Evolutionary conservation across 768 basidiomycete species (phyloP).

Genomic region (Auricularia sp.): DNA sequence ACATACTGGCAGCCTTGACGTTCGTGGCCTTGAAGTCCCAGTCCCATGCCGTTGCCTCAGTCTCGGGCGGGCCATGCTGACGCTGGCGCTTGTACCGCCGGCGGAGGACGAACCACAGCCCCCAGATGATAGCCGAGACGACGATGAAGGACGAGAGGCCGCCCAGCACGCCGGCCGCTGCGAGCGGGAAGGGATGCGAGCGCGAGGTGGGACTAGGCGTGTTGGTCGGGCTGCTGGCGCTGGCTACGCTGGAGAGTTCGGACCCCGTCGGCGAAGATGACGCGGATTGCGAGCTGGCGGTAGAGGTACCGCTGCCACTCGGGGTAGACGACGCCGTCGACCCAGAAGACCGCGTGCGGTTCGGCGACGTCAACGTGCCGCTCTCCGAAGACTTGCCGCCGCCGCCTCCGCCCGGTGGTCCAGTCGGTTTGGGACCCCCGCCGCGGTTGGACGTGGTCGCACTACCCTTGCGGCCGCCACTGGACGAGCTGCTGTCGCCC

Average conservation of each 20-base stretch:
- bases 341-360: background rate
- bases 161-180: background rate
- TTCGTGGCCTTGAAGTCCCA: too few relatives aligned
- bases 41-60: too few relatives aligned
- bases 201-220: background rate
- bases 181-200: background rate
- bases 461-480: background rate
- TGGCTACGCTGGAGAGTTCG: background rate
- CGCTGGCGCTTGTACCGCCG: background rate
- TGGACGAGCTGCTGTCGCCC: background rate
- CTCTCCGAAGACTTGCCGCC: too few relatives aligned
- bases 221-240: too few relatives aligned
- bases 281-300: background rate
- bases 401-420: too few relatives aligned
- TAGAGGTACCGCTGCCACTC: background rate
- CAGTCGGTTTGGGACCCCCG: too few relatives aligned
- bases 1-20: too few relatives aligned
- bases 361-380: too few relatives aligned
- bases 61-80: too few relatives aligned
- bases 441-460: background rate
- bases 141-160: background rate
- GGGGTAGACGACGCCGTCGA: background rate
- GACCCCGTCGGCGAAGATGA: background rate
- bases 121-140: background rate
- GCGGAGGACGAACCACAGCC: background rate